These are phyloP conservation scores for Musa schizocarpa DNA, from an alignment of 176 grass and related monocot genomes.

Conservation along the genomic window DNA sequence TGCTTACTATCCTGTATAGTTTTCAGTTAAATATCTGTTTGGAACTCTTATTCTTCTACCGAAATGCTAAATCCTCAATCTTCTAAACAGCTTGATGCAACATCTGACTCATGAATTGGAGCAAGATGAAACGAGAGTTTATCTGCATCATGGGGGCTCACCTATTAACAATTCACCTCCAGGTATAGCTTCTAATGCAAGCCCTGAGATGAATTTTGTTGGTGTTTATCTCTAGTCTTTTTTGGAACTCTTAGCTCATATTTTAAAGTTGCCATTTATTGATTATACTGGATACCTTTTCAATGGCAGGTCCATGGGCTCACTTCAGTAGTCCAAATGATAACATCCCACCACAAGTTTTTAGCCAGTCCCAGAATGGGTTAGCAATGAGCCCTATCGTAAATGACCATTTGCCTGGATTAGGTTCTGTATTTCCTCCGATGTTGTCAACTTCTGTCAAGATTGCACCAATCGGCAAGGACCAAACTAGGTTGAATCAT, in stretches of 20 bases:
- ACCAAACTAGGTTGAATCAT: constrained; percentile 20
- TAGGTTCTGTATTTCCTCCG: constrained; percentile 26
- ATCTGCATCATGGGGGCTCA: constrained; percentile 56
- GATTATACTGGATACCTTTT: constrained; percentile 14
- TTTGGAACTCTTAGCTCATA: too few species aligned
- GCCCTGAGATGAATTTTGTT: background rate
- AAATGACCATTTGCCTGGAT: constrained; percentile 23
- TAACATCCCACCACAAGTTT: constrained; percentile 23
- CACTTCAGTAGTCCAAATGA: constrained; percentile 38
- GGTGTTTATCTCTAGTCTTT: background rate
- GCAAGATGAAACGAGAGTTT: constrained; percentile 68
- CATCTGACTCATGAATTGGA: constrained; percentile 76
- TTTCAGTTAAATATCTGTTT: background rate
- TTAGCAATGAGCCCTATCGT: constrained; percentile 30
- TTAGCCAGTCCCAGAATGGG: constrained; percentile 22
- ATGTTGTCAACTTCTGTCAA: constrained; percentile 21
- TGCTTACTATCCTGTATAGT: background rate
- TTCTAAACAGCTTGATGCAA: constrained; percentile 75
- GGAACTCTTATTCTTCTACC: background rate
- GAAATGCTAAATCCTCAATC: background rate
- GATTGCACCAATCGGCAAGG: constrained; percentile 35
- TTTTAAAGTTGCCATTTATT: too few species aligned
- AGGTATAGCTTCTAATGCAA: constrained; percentile 28
- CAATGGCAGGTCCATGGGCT: constrained; percentile 34
- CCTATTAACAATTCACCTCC: constrained; percentile 87